Evolutionary conservation across 768 basidiomycete genomes (phyloP).

Genomic region (Boletus subparvulus): DNA sequence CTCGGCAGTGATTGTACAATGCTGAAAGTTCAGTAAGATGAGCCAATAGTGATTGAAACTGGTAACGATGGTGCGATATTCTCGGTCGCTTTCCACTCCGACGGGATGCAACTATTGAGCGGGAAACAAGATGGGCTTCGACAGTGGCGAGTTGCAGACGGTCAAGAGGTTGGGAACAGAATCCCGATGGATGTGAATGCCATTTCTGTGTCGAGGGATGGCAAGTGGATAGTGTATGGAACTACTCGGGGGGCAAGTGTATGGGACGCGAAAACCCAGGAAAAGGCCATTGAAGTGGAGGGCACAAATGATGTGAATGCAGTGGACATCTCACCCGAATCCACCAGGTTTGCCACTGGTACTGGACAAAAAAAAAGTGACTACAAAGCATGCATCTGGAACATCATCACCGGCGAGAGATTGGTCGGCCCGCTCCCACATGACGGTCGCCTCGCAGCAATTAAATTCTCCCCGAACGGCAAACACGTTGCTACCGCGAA

Average conservation of each 20-base stretch:
- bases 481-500: too few species aligned
- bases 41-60: too few species aligned
- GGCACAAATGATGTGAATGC: fast-evolving
- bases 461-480: too few species aligned
- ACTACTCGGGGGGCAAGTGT: neutral
- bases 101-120: neutral
- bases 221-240: neutral
- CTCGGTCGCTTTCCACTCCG: neutral
- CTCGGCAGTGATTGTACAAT: too few species aligned
- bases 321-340: neutral
- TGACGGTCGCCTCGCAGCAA: too few species aligned
- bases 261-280: neutral
- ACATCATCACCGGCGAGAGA: too few species aligned
- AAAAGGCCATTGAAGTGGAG: neutral
- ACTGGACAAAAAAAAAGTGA: too few species aligned
- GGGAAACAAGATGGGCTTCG: neutral
- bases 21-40: too few species aligned
- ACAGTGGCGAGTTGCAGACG: neutral
- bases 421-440: too few species aligned
- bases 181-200: neutral
- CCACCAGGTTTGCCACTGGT: neutral
- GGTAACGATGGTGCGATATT: too few species aligned
- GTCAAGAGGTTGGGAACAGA: neutral
- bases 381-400: too few species aligned
- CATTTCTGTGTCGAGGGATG: neutral